Percentiles rank a stretch among this genome's conserved stretches.
Evolutionary conservation across 345 rosid genomes (phyloP).

Genomic region (Hypericum perforatum): DNA sequence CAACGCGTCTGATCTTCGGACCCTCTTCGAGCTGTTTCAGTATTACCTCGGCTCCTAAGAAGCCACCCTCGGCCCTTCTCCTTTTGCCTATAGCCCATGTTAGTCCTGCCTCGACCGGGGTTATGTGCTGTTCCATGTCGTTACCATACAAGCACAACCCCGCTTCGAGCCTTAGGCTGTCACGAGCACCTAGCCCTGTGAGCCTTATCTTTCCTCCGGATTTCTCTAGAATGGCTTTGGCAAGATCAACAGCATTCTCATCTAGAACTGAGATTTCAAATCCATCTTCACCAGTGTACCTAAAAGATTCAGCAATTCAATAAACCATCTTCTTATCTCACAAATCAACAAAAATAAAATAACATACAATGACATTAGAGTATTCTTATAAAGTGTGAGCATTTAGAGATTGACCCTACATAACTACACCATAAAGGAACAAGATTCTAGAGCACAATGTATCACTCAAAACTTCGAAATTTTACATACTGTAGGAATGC

Average conservation of each 20-base stretch:
- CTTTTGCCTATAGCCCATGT: constrained; percentile 98
- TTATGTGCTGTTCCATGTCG: constrained; percentile 86
- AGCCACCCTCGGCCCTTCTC: constrained; percentile 90
- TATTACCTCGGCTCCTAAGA: constrained; percentile 80
- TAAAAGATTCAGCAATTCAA: constrained; percentile 15
- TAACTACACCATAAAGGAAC: no score
- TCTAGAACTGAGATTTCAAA: constrained; percentile 95
- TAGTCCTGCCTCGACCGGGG: constrained; percentile 92
- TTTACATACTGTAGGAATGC: no score
- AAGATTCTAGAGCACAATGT: no score
- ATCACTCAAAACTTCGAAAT: no score
- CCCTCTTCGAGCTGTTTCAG: constrained; percentile 86
- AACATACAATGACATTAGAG: no score
- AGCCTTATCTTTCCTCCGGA: constrained; percentile 85
- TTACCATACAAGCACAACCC: constrained; percentile 85
- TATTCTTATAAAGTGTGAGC: no score
- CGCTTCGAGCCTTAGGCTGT: constrained; percentile 95
- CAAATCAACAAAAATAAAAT: no score
- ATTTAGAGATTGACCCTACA: no score
- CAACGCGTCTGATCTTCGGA: constrained; percentile 79
- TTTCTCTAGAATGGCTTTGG: constrained; percentile 86
- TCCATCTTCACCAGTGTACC: constrained; percentile 97
- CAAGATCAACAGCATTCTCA: constrained; percentile 69
- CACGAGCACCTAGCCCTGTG: constrained; percentile 91
- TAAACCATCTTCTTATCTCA: no score